Evolutionary conservation across 176 grass and related monocot genomes (phyloP).

Genomic region (Saccharum officinarum): DNA sequence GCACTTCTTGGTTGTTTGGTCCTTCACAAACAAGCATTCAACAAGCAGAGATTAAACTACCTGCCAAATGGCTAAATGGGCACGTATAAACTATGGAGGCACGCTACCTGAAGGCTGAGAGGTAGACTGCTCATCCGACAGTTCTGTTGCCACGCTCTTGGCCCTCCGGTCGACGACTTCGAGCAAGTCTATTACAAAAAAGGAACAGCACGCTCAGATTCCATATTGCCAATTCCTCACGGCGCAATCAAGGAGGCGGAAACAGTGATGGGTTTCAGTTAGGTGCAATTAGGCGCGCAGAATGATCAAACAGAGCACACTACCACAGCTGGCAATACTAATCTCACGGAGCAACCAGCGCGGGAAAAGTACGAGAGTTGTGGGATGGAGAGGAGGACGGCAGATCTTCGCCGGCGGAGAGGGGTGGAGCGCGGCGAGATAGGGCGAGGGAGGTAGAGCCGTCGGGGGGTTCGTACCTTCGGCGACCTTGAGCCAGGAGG

Average conservation of each 20-base stretch:
- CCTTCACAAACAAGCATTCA: slow-evolving; percentile 52
- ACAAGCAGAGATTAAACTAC: neutral
- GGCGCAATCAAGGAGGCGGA: slow-evolving; percentile 14
- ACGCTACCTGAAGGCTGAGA: slow-evolving; percentile 73
- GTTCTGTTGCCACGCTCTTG: slow-evolving; percentile 85
- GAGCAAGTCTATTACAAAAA: slow-evolving; percentile 68
- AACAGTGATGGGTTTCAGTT: slow-evolving; percentile 4
- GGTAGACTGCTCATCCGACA: slow-evolving; percentile 72
- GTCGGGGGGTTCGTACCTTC: slow-evolving; percentile 68
- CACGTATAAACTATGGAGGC: slow-evolving; percentile 12
- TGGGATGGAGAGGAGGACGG: neutral
- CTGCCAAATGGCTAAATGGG: slow-evolving; percentile 16
- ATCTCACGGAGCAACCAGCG: neutral
- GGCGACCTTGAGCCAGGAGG: slow-evolving; percentile 98
- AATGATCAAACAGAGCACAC: slow-evolving; percentile 26
- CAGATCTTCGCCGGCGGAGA: slow-evolving; percentile 23
- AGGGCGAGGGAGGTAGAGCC: slow-evolving; percentile 3
- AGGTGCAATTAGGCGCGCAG: slow-evolving; percentile 24
- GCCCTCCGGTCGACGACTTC: slow-evolving; percentile 96
- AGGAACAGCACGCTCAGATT: slow-evolving; percentile 15
- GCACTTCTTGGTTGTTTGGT: slow-evolving; percentile 55
- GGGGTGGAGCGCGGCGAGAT: slow-evolving; percentile 18
- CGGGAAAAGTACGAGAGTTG: neutral
- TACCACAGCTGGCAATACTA: slow-evolving; percentile 5
- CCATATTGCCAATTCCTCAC: slow-evolving; percentile 23